Conservation (phyloP, 169 alveolate species). For the Cyclospora cayetanensis region DNA sequence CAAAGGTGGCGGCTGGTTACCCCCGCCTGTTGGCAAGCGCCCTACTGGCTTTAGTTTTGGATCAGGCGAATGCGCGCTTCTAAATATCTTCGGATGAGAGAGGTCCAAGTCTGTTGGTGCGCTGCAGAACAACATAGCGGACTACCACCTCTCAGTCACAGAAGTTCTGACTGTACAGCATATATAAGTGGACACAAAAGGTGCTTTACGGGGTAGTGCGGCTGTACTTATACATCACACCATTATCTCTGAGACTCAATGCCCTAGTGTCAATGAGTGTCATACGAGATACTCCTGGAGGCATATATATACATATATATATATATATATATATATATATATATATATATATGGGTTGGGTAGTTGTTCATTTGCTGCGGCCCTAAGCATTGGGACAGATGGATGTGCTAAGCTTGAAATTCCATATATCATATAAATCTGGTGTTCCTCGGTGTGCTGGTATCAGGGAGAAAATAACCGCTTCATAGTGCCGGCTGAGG, state of each 20-base stretch:
- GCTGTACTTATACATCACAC: background rate
- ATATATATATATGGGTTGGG: background rate
- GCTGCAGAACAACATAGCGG: slow-evolving; percentile 30
- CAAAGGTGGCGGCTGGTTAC: no score
- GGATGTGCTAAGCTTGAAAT: background rate
- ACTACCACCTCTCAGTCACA: no score
- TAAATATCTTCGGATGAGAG: slow-evolving; percentile 44
- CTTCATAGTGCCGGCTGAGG: background rate
- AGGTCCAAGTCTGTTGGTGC: slow-evolving; percentile 57
- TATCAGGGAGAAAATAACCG: no score
- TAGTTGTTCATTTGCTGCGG: background rate
- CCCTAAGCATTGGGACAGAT: no score
- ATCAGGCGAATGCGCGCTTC: background rate
- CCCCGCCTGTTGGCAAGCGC: no score
- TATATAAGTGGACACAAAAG: background rate
- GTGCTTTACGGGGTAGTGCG: no score
- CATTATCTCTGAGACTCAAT: background rate
- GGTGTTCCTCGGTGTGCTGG: no score
- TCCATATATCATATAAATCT: background rate
- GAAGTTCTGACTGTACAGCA: background rate
- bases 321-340: background rate
- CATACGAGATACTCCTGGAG: background rate
- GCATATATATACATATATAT: background rate
- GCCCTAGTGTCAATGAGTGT: background rate
- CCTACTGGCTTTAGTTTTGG: background rate